Evolutionary conservation across 2,329 filamentous ascomycete genomes (phyloP).

Genomic region (Colletotrichum cordylinicola): DNA sequence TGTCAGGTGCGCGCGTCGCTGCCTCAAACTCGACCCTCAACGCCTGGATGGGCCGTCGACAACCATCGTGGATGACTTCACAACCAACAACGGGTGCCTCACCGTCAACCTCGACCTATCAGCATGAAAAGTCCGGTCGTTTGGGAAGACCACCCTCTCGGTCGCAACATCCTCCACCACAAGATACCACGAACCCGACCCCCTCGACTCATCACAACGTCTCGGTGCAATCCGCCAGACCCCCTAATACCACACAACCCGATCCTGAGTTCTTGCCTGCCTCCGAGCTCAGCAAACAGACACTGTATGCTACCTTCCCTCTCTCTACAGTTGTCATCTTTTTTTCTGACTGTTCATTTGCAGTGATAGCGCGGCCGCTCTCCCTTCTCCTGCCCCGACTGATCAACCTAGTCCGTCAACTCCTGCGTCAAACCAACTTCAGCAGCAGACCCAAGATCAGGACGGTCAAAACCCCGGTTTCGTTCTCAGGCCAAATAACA

Average conservation of each 20-base stretch:
- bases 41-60: constrained; percentile 40
- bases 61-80: constrained; percentile 35
- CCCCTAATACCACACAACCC: not conserved
- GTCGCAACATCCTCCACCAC: not conserved
- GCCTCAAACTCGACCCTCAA: constrained; percentile 47
- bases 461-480: not conserved
- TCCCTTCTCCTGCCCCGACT: constrained; percentile 69
- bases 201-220: not conserved
- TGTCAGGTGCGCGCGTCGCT: constrained; percentile 34
- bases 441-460: constrained; percentile 38
- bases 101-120: not conserved
- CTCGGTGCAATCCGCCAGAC: not conserved
- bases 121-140: not conserved
- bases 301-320: not conserved
- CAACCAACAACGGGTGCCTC: not conserved
- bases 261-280: not conserved
- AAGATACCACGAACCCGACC: not conserved
- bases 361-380: constrained; percentile 36
- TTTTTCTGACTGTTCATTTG: not conserved
- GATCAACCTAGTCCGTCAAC: constrained; percentile 60
- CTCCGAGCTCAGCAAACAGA: not conserved
- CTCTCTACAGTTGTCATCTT: not conserved
- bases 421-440: constrained; percentile 27
- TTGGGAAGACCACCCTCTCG: not conserved
- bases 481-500: not conserved